Evolutionary conservation across 23 red algal species (phyloP).

Genomic region (Gracilariopsis chorda): DNA sequence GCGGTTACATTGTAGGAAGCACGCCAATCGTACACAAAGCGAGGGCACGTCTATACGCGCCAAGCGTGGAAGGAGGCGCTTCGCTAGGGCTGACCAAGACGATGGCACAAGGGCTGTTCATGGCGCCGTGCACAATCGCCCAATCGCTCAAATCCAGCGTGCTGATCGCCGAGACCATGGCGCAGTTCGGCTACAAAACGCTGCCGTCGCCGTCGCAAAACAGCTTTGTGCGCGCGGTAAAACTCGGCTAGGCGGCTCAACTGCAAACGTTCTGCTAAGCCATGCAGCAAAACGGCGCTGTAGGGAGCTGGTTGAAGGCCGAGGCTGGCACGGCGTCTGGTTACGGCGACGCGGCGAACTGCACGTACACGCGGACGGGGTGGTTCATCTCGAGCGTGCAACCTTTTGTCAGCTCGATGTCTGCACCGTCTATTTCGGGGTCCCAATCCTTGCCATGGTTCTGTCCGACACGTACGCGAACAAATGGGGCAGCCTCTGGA

Average conservation of each 20-base stretch:
- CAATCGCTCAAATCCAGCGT: constrained; percentile 73
- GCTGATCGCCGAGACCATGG: constrained; percentile 59
- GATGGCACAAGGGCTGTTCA: constrained; percentile 77
- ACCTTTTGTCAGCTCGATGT: no score
- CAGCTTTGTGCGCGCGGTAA: constrained; percentile 69
- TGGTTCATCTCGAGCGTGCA: no score
- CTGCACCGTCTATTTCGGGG: no score
- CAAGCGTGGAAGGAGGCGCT: constrained; percentile 77
- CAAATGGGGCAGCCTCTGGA: no score
- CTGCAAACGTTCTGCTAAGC: constrained; percentile 60
- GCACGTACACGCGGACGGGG: no score
- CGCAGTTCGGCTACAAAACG: constrained; percentile 65
- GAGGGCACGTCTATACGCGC: constrained; percentile 52
- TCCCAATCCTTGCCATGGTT: no score
- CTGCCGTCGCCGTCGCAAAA: not conserved
- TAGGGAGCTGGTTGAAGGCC: constrained; percentile 52
- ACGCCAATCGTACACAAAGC: constrained; percentile 58
- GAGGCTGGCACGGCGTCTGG: constrained; percentile 54
- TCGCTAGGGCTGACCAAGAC: constrained; percentile 58
- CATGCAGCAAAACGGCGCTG: constrained; percentile 69
- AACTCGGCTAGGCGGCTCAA: not conserved
- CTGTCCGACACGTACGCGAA: no score
- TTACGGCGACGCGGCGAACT: constrained; percentile 56
- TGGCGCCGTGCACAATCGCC: constrained; percentile 75
- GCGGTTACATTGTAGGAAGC: constrained; percentile 76